phyloP scores from a whole-genome alignment of 306 rosid genomes.

The Cucurbita maxima region DNA sequence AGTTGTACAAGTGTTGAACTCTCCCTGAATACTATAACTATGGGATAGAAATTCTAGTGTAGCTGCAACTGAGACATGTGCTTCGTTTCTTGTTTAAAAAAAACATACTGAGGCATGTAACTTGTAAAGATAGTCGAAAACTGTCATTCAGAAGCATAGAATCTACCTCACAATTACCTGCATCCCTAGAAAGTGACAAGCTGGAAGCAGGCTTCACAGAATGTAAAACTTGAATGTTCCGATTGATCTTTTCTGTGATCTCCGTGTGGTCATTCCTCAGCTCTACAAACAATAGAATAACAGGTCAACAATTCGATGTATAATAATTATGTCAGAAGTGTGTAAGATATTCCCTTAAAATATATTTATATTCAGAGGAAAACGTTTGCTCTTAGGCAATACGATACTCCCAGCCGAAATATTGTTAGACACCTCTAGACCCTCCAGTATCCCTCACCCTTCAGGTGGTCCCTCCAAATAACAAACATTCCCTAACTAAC shows the following conservation, averaged over 20 bases:
- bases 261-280: slow-evolving; percentile 62
- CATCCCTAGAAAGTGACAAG: slow-evolving; percentile 17
- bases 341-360: no score
- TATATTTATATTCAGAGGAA: no score
- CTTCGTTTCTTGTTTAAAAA: no score
- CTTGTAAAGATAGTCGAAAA: neutral
- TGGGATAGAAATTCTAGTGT: neutral
- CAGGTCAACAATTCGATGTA: neutral
- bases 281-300: slow-evolving; percentile 25
- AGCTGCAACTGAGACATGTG: neutral
- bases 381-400: no score
- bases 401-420: no score
- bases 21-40: neutral
- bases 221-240: slow-evolving; percentile 57
- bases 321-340: neutral
- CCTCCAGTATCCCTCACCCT: no score
- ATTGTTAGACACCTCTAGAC: no score
- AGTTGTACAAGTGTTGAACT: neutral
- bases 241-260: slow-evolving; percentile 55
- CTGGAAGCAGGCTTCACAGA: slow-evolving; percentile 37
- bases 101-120: neutral
- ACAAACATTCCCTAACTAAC: no score
- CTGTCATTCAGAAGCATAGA: neutral
- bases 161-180: slow-evolving; percentile 27
- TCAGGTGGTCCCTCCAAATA: no score